Base-by-base conservation (phyloP, 83 land plant species). In the Picea mariana region DNA sequence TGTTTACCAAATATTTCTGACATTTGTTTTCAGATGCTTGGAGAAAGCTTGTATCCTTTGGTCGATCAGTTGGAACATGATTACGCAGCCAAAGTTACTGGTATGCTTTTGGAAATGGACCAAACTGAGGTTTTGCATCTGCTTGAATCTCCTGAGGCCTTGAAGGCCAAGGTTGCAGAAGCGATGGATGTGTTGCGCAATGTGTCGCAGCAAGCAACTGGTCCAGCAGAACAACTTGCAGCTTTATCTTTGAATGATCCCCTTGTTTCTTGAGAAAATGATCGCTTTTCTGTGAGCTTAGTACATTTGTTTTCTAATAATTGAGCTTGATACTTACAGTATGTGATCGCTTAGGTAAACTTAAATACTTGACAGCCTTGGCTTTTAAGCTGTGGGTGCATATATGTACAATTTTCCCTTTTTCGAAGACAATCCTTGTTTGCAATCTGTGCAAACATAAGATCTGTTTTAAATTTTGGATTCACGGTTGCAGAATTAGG, bases 51-150 rank as follows among this genome's bases (percentile, higher is more conserved):
- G 79, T 93, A 94, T 82, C 96, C 96, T 11, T 85, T 94, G 9
- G 96, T 94, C 44, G 90, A 92, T 44, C 87, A 85, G 84, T 77
- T 94, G 83, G 93, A 94, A 86, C 94, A 83, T 81, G 96, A 94
- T 26, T 60, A 80, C 49, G 96, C 96, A 31, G 96, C 95, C 4
- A 94, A 94, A 83, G 96, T 94, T 55, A 94, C 92, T 47, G 96
- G 94, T n/a, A 94, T 94, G 96, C 93, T 94, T 52, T 81, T 94
- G 58, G 96, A 94, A 86, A 94, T 94, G 96, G 94, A 94, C 82
- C 96, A 94, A 84, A 90, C 96, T 17, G 96, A 94, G 83, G 94
- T 94, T 34, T 67, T 94, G 82, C 96, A 94, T 85, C 77, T 94
- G 76, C 87, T 94, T 27, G 96, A 94, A 82, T 92, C 93, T 5